Evolutionary conservation across 2,329 filamentous ascomycete species (phyloP), one percentile per base, ranked within the genome.

Genomic region (Sclerotinia sclerotiorum): DNA sequence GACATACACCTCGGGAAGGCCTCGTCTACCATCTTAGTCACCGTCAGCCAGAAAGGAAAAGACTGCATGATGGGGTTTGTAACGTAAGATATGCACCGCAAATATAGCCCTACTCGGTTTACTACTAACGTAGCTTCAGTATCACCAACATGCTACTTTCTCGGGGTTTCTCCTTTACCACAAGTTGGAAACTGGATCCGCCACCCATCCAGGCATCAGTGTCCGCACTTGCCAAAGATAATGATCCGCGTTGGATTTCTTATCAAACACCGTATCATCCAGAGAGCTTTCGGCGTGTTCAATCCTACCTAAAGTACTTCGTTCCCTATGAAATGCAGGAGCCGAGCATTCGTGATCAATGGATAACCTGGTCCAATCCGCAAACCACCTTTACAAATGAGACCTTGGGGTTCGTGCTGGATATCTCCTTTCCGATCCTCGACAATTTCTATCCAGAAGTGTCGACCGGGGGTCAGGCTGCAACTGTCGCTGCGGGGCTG

Each of bases 31-130:
- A 29, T 48, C n/a, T 35, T 60, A 10, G 42, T 60, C 10, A 60
- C 21, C 13, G 15, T 60, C 8, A 48, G 57, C 21, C 57, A 60
- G 19, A 60, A 27, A n/a, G 39, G 24, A 5, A 60, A 48, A 48
- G 57, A 60, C 7, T 60, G 57, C 42, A 60, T 60, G 42, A 60
- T 60, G 21, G 57, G 57, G 19, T 48, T 60, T 27, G 21, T 48
- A 13, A 60, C 44, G 57, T 60, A 46, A 48, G 27, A 7, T 4
- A 19, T 5, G 6, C 21, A 1, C 56, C 21, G 19, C 35, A 11
- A n/a, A 58, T 3, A 13, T 27, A 21, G 21, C 27, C n/a, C 15
- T 24, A 17, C 24, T 42, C 13, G 3, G n/a, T 46, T 60, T 17
- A 3, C 21, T 44, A 42, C 27, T n/a, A 56, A 29, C 15, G n/a